phyloP scores from a whole-genome alignment of 163 green algal species.

The Chloroidium sp. region DNA sequence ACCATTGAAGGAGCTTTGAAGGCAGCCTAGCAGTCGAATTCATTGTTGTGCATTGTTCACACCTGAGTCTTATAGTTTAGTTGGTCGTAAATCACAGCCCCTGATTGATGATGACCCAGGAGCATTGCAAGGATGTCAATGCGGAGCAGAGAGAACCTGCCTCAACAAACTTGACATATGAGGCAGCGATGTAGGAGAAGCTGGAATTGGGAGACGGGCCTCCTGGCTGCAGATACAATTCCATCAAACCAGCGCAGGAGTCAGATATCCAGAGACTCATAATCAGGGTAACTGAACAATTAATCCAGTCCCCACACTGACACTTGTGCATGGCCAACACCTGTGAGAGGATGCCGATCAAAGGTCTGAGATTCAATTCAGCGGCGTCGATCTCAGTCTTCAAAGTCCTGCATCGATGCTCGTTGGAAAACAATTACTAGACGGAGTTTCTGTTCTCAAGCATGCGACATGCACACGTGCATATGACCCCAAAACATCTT shows the following conservation, averaged over 20 bases:
- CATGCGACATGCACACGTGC: too few species aligned
- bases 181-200: slow-evolving; percentile 64
- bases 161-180: slow-evolving; percentile 79
- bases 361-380: slow-evolving; percentile 31
- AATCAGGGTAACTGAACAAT: neutral
- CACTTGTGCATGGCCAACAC: slow-evolving; percentile 14
- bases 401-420: too few species aligned
- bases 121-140: neutral
- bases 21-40: too few species aligned
- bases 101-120: too few species aligned
- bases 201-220: slow-evolving; percentile 40
- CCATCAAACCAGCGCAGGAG: too few species aligned
- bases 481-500: too few species aligned
- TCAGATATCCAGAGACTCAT: too few species aligned
- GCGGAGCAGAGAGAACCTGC: slow-evolving; percentile 9
- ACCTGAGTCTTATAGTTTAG: neutral
- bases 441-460: too few species aligned
- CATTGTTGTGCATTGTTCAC: neutral
- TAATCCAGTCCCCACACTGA: neutral
- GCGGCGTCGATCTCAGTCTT: too few species aligned
- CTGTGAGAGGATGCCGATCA: slow-evolving; percentile 77
- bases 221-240: slow-evolving; percentile 38
- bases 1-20: too few species aligned
- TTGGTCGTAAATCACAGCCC: neutral
- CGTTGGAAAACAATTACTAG: too few species aligned